Evolutionary conservation across 2,329 filamentous ascomycete species (phyloP).

Genomic region (Harringtonia lauricola): DNA sequence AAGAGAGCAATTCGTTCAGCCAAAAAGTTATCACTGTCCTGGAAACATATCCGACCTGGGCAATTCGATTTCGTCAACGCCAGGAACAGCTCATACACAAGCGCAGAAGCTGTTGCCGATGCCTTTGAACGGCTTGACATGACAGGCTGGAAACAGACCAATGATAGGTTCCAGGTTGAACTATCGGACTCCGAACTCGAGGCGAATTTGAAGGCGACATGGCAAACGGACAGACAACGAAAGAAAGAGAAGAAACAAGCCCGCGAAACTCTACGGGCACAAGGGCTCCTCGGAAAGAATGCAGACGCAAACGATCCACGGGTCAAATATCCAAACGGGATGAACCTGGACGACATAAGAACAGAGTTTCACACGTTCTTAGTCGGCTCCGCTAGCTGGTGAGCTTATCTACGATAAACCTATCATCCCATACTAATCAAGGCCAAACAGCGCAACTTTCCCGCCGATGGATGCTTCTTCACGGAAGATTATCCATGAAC

Average conservation of each 20-base stretch:
- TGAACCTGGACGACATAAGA: conserved; percentile 59
- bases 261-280: conserved; percentile 55
- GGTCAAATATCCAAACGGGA: conserved; percentile 61
- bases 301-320: conserved; percentile 47
- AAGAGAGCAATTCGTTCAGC: neutral
- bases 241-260: conserved; percentile 62
- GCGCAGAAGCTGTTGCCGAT: conserved; percentile 30
- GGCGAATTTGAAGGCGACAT: conserved; percentile 43
- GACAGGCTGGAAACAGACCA: conserved; percentile 61
- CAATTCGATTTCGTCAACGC: neutral
- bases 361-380: conserved; percentile 66
- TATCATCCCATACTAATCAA: conserved; percentile 2
- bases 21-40: neutral
- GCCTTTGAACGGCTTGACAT: conserved; percentile 64
- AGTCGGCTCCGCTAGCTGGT: conserved; percentile 50
- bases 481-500: conserved; percentile 68
- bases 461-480: conserved; percentile 75
- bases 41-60: neutral
- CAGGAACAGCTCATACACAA: conserved; percentile 22
- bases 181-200: conserved; percentile 59
- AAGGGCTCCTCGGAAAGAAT: conserved; percentile 54
- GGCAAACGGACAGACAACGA: conserved; percentile 57
- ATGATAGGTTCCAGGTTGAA: conserved; percentile 16
- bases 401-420: conserved; percentile 18
- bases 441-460: conserved; percentile 48